Base-by-base conservation (phyloP, 768 basidiomycete species). In the Leucosporidium creatinivorum region DNA sequence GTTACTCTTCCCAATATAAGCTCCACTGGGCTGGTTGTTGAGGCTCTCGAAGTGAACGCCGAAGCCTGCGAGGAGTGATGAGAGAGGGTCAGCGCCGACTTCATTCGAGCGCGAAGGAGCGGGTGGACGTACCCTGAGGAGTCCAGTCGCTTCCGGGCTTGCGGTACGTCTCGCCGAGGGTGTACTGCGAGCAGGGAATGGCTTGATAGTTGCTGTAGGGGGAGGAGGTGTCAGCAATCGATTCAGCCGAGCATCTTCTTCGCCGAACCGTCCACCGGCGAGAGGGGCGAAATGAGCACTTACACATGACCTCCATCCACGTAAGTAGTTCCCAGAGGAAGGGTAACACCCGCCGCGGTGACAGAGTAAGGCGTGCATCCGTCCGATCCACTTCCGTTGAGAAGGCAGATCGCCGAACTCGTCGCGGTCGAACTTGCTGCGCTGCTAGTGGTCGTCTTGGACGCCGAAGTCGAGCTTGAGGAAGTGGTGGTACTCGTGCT, bases 351-450 rank as follows among this genome's bases (percentile, higher is more conserved):
- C 0, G 47, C 10, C 1, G 28, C 23, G 8, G 56, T 26, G 25
- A 64, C 63, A 10, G 48, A 33, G 63, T 64, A 64, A 0, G 63
- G 63, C 7, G 63, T 58, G 56, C 63, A 64, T n/a, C 57, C 63
- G 36, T 64, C 63, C 8, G 31, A 36, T 23, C 63, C 63, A 0
- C 36, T 21, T 10, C 39, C 36, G 36, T n/a, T 23, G 18, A 47
- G 13, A 21, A 26, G 25, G 36, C 58, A 44, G 25, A 51, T 23
- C 33, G 25, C 36, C 10, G 39, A 44, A 8, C 33, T 25, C n/a
- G 25, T 19, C n/a, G 58, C 58, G 3, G 30, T 19, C 9, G 30
- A 57, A 17, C 33, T 25, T n/a, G 54, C 23, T 19, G 50, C 21
- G 21, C 23, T 26, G 50, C 50, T 51, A 8, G 50, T 23, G 8